These are phyloP conservation scores for Diutina scorzettiae DNA, from an alignment of 1,139 yeast species.

Conservation along the genomic window DNA sequence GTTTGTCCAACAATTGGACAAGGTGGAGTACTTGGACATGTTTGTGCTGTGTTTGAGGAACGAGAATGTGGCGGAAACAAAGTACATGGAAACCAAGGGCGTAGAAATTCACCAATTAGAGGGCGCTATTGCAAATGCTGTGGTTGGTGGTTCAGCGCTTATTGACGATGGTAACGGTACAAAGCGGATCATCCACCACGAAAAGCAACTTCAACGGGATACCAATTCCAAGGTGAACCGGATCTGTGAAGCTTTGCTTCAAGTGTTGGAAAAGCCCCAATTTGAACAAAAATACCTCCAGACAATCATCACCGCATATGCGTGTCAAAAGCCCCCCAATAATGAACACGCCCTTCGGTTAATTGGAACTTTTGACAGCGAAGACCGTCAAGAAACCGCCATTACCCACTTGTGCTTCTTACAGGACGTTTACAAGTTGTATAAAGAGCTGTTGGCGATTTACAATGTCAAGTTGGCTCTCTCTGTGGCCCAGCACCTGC, in stretches of 20 bases:
- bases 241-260: slow-evolving; percentile 61
- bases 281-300: slow-evolving; percentile 54
- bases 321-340: slow-evolving; percentile 84
- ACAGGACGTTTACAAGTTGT: slow-evolving; percentile 77
- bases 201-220: neutral
- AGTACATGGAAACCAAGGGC: slow-evolving; percentile 59
- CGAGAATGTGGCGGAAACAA: slow-evolving; percentile 76
- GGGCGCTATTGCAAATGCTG: neutral
- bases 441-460: slow-evolving; percentile 67
- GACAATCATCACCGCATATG: slow-evolving; percentile 81
- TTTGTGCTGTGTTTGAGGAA: slow-evolving; percentile 79
- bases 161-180: slow-evolving; percentile 1
- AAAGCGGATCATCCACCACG: neutral
- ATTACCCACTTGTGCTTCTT: slow-evolving; percentile 82
- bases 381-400: slow-evolving; percentile 45
- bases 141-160: neutral
- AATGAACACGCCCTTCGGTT: slow-evolving; percentile 59
- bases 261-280: slow-evolving; percentile 40
- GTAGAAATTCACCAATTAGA: slow-evolving; percentile 5
- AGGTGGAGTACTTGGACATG: slow-evolving; percentile 70
- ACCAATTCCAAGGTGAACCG: slow-evolving; percentile 51
- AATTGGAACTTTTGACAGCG: slow-evolving; percentile 35
- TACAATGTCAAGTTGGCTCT: slow-evolving; percentile 77
- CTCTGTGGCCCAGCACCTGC: slow-evolving; percentile 87
- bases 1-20: slow-evolving; percentile 63